A percentile compares a stretch with the other conserved stretches of the same genome.
These are phyloP conservation scores for Clavariopsis aquatica DNA, from an alignment of 495 filamentous ascomycete species.

Conservation along the genomic window DNA sequence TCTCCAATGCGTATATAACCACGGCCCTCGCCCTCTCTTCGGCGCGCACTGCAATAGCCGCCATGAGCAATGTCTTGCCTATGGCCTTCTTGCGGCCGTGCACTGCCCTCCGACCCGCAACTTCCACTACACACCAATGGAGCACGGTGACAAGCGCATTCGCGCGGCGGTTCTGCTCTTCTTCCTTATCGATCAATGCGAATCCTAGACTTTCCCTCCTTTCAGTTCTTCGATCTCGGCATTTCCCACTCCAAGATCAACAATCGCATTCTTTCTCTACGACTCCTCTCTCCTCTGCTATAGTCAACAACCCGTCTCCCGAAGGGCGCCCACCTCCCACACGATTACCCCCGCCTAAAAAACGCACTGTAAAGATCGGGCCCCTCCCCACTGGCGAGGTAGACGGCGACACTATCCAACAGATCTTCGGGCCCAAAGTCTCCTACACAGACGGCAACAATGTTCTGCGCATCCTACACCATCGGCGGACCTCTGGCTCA, in stretches of 20 bases:
- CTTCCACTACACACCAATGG: constrained; percentile 23
- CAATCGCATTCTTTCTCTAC: constrained; percentile 26
- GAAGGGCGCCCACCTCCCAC: neutral
- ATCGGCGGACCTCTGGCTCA: constrained; percentile 72
- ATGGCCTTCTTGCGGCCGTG: constrained; percentile 38
- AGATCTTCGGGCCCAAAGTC: constrained; percentile 61
- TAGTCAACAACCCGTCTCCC: constrained; percentile 6
- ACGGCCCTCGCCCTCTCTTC: neutral
- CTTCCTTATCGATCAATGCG: neutral
- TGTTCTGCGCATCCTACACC: constrained; percentile 69
- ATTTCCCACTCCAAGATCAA: neutral
- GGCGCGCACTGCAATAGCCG: neutral
- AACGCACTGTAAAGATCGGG: constrained; percentile 28
- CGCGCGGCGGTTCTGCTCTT: constrained; percentile 20
- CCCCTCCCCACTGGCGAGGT: constrained; percentile 40
- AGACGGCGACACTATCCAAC: constrained; percentile 45
- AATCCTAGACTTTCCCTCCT: neutral
- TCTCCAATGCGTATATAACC: neutral
- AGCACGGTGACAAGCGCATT: constrained; percentile 28
- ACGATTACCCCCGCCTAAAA: constrained; percentile 4
- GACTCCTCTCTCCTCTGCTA: constrained; percentile 5
- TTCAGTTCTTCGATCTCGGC: constrained; percentile 8
- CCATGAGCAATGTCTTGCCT: constrained; percentile 44
- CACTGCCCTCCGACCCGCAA: constrained; percentile 26
- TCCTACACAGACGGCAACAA: constrained; percentile 61